A percentile compares a stretch with the other conserved stretches of the same genome.
phyloP scores from a whole-genome alignment of 768 basidiomycete species.

The Hortiboletus campestris region DNA sequence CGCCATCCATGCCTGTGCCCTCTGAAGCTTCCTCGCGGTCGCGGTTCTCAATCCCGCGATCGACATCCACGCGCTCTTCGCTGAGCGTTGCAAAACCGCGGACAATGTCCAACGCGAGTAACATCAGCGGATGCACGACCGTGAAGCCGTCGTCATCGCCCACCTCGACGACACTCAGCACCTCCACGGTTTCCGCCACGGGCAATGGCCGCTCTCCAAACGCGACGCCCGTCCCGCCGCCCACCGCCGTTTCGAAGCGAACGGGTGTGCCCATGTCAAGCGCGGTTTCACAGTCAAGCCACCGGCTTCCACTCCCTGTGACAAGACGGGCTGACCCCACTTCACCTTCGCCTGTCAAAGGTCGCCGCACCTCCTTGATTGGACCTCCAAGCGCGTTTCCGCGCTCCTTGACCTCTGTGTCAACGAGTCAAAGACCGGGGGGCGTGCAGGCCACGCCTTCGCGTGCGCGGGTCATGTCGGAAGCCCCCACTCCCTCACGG shows the following conservation, averaged over 20 bases:
- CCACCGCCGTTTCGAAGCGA: constrained; percentile 35
- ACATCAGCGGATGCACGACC: constrained; percentile 49
- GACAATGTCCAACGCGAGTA: constrained; percentile 50
- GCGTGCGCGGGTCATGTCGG: constrained; percentile 45
- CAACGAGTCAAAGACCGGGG: constrained; percentile 13
- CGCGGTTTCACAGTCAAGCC: constrained; percentile 32
- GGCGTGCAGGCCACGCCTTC: constrained; percentile 36
- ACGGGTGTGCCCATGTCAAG: constrained; percentile 39
- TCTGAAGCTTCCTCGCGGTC: constrained; percentile 56
- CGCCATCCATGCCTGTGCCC: constrained; percentile 32
- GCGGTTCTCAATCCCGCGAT: constrained; percentile 39
- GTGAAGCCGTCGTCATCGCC: constrained; percentile 37
- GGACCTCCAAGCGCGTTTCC: constrained; percentile 30
- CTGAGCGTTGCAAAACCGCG: constrained; percentile 49
- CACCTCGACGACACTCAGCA: constrained; percentile 26
- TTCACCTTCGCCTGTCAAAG: constrained; percentile 28
- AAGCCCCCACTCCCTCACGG: constrained; percentile 32
- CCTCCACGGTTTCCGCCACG: constrained; percentile 24
- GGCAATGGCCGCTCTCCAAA: constrained; percentile 44
- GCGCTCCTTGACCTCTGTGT: constrained; percentile 16
- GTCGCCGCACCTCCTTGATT: constrained; percentile 27
- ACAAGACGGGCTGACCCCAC: constrained; percentile 28
- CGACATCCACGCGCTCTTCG: constrained; percentile 43
- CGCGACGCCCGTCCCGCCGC: constrained; percentile 45
- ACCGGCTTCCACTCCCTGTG: constrained; percentile 41